phyloP scores from a whole-genome alignment of 306 rosid genomes.

The Alnus glutinosa region DNA sequence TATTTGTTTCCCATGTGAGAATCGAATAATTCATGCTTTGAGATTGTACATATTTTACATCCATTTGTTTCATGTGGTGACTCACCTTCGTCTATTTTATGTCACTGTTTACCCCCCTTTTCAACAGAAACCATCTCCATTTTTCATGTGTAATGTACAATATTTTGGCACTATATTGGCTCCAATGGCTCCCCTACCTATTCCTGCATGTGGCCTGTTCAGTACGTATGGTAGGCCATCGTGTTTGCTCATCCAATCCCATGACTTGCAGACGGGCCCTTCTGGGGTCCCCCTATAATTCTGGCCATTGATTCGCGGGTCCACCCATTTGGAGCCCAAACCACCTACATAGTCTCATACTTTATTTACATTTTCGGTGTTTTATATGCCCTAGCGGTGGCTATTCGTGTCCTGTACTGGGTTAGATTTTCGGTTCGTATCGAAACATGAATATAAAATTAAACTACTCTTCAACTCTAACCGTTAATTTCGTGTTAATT shows the following conservation, averaged over 20 bases:
- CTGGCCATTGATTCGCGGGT: slow-evolving; percentile 27
- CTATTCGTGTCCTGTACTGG: too few relatives aligned
- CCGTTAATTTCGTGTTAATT: too few relatives aligned
- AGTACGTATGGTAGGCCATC: slow-evolving; percentile 32
- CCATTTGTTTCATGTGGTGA: not conserved
- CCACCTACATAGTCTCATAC: not conserved
- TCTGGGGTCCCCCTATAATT: not conserved
- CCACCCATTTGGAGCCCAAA: slow-evolving; percentile 20
- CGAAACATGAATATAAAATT: too few relatives aligned
- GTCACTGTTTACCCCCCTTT: slow-evolving; percentile 4
- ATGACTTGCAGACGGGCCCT: slow-evolving; percentile 32
- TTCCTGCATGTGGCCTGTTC: not conserved
- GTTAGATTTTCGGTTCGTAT: too few relatives aligned
- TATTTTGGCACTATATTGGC: slow-evolving; percentile 16
- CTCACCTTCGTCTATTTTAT: slow-evolving; percentile 28
- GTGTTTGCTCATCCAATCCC: slow-evolving; percentile 13
- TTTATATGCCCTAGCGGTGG: not conserved
- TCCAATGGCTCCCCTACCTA: not conserved
- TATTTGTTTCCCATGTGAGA: slow-evolving; percentile 71
- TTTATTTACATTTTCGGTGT: not conserved
- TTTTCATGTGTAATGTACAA: slow-evolving; percentile 20
- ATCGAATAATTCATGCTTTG: slow-evolving; percentile 34
- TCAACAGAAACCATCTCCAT: not conserved
- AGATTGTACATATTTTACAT: not conserved
- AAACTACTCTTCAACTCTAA: too few relatives aligned